A percentile compares a stretch with the other conserved stretches of the same genome.
phyloP scores from a whole-genome alignment of 1,284 basidiomycete genomes.

The Macrocybe sp. region DNA sequence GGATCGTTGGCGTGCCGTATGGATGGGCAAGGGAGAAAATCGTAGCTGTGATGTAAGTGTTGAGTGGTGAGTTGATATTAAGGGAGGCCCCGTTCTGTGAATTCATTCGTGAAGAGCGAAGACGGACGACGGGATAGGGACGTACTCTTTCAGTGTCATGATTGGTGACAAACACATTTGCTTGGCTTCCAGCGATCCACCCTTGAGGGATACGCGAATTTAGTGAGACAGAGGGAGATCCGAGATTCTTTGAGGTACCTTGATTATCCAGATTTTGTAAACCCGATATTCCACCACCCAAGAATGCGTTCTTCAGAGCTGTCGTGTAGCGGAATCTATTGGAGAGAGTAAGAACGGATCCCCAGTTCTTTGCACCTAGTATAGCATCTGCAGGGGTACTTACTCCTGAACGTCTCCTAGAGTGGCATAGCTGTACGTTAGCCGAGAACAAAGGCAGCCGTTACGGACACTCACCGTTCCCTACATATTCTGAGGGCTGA shows the following conservation, averaged over 20 bases:
- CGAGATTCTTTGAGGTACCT: constrained; percentile 26
- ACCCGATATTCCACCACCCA: constrained; percentile 41
- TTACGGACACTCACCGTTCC: constrained; percentile 34
- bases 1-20: constrained; percentile 60
- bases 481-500: constrained; percentile 48
- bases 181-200: constrained; percentile 48
- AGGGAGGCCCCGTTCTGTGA: constrained; percentile 47
- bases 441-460: neutral
- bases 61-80: constrained; percentile 56
- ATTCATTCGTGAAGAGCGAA: neutral
- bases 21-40: constrained; percentile 65
- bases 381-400: constrained; percentile 13
- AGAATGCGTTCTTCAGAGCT: constrained; percentile 48
- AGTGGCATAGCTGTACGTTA: neutral
- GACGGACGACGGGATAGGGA: neutral
- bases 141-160: constrained; percentile 67
- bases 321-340: constrained; percentile 59
- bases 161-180: constrained; percentile 66
- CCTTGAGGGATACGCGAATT: constrained; percentile 26
- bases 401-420: constrained; percentile 63
- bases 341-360: neutral
- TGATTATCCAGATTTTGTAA: constrained; percentile 51
- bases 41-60: constrained; percentile 54
- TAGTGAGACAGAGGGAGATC: no score
- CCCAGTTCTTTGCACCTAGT: neutral